Base-by-base conservation (phyloP, 108 stramenopile genomes). In the Cyclotella distinguenda region DNA sequence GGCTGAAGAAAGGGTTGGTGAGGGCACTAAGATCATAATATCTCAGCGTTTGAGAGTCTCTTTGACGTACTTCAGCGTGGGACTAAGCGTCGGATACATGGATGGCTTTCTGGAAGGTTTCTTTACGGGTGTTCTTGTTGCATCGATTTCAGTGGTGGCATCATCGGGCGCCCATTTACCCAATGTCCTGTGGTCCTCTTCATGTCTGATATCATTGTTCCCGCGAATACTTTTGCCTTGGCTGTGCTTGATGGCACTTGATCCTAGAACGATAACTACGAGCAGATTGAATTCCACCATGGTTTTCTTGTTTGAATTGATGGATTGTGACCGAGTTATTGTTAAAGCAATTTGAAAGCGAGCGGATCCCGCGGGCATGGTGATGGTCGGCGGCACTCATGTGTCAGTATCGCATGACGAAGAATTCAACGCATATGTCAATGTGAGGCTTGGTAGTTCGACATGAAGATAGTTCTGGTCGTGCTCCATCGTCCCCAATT, bases 101-200 rank as follows among this genome's bases (percentile, higher is more conserved):
- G n/a, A n/a, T n/a, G n/a, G n/a, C n/a, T n/a, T n/a, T n/a, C n/a
- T n/a, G n/a, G n/a, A n/a, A n/a, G n/a, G n/a, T n/a, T n/a, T n/a
- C n/a, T n/a, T n/a, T n/a, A n/a, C n/a, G n/a, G n/a, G n/a, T n/a
- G n/a, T n/a, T n/a, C n/a, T n/a, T n/a, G n/a, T n/a, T n/a, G n/a
- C 13, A 48, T 22, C 46, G 10, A 13, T 4, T 3, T 31, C 51
- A 30, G 18, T 15, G 4, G 40, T 44, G 13, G 40, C 31, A 27
- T 43, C 26, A 43, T 28, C 42, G 3, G 58, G 58, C 27, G 43
- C 28, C 58, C 58, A 59, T 19, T 19, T 55, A 22, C 54, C 54
- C 16, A 55, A 21, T 19, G 34, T 55, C 11, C 54, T n/a, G 19
- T 52, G 1, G 26, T 12, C 0, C 8, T 16, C 28, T 28, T 55